Conservation (phyloP, 495 filamentous ascomycete genomes). For the Astrothelium subdiscretum region DNA sequence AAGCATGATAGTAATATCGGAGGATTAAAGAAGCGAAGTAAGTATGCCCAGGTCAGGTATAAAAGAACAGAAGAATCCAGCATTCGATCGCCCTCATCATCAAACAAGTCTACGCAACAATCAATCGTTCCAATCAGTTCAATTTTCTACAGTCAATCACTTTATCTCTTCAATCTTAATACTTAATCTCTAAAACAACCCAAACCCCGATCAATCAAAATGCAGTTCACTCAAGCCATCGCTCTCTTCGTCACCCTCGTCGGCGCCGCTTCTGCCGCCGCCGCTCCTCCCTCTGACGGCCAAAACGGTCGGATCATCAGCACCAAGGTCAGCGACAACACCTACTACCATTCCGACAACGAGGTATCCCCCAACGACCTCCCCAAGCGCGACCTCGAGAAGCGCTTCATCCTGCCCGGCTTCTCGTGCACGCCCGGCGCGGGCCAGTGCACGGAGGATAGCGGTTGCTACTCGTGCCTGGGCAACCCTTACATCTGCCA, state of each 20-base stretch:
- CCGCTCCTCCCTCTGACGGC: neutral
- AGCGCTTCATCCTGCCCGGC: neutral
- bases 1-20: too few species aligned
- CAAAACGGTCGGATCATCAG: neutral
- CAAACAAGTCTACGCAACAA: neutral
- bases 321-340: neutral
- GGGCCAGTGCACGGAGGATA: neutral
- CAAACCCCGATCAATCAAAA: neutral
- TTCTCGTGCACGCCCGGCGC: neutral
- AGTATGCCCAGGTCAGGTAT: too few species aligned
- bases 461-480: neutral
- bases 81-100: neutral
- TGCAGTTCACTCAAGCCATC: neutral
- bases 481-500: neutral
- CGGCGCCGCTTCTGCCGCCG: neutral
- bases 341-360: neutral
- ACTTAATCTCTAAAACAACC: neutral
- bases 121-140: neutral
- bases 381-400: neutral
- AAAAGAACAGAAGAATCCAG: too few species aligned
- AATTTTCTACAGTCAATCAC: neutral
- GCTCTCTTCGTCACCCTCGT: neutral
- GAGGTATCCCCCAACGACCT: neutral
- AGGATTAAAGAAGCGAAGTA: too few species aligned
- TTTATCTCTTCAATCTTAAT: neutral